Evolutionary conservation across 768 basidiomycete genomes (phyloP).

Genomic region (Mycena belliarum): DNA sequence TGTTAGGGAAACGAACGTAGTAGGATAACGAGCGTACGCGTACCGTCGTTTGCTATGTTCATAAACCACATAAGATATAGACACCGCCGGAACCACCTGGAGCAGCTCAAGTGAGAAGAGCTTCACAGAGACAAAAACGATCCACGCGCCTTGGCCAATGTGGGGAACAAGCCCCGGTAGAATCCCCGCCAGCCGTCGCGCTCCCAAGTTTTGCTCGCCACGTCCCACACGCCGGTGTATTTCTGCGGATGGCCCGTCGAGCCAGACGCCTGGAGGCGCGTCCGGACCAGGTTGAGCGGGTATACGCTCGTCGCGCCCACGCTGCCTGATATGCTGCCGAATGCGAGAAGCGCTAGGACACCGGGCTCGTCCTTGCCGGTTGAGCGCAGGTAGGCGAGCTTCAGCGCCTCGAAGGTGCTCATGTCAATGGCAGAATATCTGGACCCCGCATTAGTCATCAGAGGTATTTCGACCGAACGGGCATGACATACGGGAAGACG

Average conservation of each 20-base stretch:
- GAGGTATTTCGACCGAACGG: background rate
- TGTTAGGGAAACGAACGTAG: conserved; percentile 8
- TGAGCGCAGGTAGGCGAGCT: conserved; percentile 84
- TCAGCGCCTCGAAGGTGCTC: conserved; percentile 96
- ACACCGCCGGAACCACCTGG: conserved; percentile 93
- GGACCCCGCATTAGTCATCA: conserved; percentile 12
- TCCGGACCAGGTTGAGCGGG: conserved; percentile 88
- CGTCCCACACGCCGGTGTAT: conserved; percentile 89
- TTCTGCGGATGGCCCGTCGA: conserved; percentile 91
- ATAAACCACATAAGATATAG: conserved; percentile 95
- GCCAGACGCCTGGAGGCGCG: conserved; percentile 93
- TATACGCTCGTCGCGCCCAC: conserved; percentile 95
- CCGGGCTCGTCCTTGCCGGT: conserved; percentile 89
- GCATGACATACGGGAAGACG: conserved; percentile 81
- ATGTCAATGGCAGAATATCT: conserved; percentile 95
- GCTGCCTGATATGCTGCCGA: conserved; percentile 91
- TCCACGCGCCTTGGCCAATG: conserved; percentile 76
- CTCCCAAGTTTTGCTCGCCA: conserved; percentile 73
- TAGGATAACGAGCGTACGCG: background rate
- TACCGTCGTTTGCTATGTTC: conserved; percentile 83
- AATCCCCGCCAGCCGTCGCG: conserved; percentile 93
- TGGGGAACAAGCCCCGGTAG: conserved; percentile 90
- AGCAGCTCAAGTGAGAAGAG: background rate
- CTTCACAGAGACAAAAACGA: background rate
- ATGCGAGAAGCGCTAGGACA: conserved; percentile 81